Conservation (phyloP, 202 grass and related monocot genomes). For the Zoysia matrella region DNA sequence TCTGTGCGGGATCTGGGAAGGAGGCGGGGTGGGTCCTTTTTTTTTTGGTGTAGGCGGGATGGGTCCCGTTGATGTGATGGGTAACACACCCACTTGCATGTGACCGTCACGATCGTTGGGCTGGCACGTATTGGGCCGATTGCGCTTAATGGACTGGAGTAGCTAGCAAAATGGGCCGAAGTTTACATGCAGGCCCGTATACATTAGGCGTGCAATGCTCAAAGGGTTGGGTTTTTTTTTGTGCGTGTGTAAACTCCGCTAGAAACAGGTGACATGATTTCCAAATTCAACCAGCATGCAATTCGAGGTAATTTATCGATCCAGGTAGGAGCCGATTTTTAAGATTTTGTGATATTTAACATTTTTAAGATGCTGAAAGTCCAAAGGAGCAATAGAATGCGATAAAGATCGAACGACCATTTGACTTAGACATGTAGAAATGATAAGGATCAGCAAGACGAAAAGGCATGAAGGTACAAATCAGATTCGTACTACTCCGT, state of each 20-base stretch:
- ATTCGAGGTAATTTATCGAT: no score
- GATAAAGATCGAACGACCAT: neutral
- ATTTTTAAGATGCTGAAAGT: neutral
- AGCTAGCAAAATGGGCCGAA: neutral
- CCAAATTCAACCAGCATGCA: no score
- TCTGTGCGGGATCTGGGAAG: constrained; percentile 1
- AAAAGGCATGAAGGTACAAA: neutral
- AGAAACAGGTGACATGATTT: no score
- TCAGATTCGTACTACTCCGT: neutral
- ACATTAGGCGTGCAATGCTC: no score
- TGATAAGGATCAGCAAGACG: no score
- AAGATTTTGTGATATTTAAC: no score
- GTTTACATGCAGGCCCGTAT: no score
- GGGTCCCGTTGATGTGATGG: neutral
- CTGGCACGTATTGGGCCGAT: neutral
- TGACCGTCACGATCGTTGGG: neutral
- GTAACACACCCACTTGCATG: neutral
- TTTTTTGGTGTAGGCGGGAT: neutral
- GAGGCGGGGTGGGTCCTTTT: neutral
- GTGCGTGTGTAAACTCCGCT: no score
- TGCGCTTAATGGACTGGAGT: neutral
- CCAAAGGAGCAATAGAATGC: neutral
- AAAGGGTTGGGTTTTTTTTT: no score
- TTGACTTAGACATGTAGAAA: no score
- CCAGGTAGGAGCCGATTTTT: no score